Base-by-base conservation (phyloP, 2,329 filamentous ascomycete species). In the Diaporthe aspalathi region DNA sequence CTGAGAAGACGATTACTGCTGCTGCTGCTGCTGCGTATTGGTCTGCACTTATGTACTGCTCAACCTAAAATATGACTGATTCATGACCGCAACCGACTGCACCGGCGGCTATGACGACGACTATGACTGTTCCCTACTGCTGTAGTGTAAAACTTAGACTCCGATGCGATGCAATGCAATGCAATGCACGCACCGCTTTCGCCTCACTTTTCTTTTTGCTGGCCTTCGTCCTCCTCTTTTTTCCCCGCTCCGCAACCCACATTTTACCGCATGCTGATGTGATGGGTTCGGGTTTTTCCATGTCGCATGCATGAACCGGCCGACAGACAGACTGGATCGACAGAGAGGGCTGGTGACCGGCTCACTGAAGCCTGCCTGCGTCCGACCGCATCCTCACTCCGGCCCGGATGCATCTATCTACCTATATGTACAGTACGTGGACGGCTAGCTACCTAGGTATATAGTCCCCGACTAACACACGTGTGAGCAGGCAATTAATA, bases 401-500 rank as follows among this genome's bases (percentile, higher is more conserved):
- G 38, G 57, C 24, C 22, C 43, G n/a, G 32, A 67, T 50, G 16
- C 11, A 22, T 22, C 16, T 49, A 9, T 32, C 5, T 32, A 32
- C 8, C 5, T 32, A 32, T 32, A 32, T 32, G 32, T 32, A 32
- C 32, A n/a, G n/a, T n/a, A n/a, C n/a, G n/a, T n/a, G n/a, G n/a
- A n/a, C n/a, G n/a, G n/a, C n/a, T n/a, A n/a, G n/a, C n/a, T n/a
- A n/a, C n/a, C n/a, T n/a, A 35, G 9, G 9, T 9, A 35, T 35
- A 38, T 38, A 38, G 9, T 32, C 32, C 32, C 5, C 12, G 35
- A 12, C 5, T 11, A 2, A 12, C 11, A 7, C 35, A 12, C 35
- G 9, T 38, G 35, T 7, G 9, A 38, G 35, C 7, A n/a, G 22
- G 5, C 5, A 16, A 22, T 68, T 35, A 97, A 82, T 97, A 97